phyloP scores from a whole-genome alignment of 1,139 yeast genomes.

The Candida sp. region DNA sequence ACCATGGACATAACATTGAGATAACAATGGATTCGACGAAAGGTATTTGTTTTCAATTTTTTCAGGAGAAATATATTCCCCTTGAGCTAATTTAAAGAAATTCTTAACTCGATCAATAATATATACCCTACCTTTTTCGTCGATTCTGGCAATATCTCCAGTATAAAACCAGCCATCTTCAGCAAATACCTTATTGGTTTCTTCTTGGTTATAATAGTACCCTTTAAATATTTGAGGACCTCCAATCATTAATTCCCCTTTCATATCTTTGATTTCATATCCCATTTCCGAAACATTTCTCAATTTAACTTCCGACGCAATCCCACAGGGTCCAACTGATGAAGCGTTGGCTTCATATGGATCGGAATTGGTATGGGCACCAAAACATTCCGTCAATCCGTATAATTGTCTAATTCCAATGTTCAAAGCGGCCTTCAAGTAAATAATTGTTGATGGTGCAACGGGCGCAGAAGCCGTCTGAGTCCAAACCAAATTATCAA shows the following conservation, averaged over 20 bases:
- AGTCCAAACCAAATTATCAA: constrained; percentile 20
- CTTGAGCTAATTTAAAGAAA: constrained; percentile 38
- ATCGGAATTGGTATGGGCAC: constrained; percentile 26
- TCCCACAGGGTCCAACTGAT: constrained; percentile 28
- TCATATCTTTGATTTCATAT: constrained; percentile 23
- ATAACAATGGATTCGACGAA: constrained; percentile 22
- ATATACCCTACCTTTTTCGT: constrained; percentile 20
- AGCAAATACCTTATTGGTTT: constrained; percentile 16
- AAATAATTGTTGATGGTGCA: constrained; percentile 26
- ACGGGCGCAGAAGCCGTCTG: constrained; percentile 38
- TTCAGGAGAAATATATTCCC: constrained; percentile 37
- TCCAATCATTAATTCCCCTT: constrained; percentile 32
- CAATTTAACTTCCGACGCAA: constrained; percentile 24
- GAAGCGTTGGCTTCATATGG: constrained; percentile 31
- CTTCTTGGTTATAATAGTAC: constrained; percentile 24
- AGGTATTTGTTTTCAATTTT: constrained; percentile 30
- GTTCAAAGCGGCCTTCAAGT: constrained; percentile 29
- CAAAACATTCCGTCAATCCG: constrained; percentile 37
- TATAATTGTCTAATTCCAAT: constrained; percentile 34
- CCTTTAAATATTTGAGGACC: constrained; percentile 30
- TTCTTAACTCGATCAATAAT: constrained; percentile 38
- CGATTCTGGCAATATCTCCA: constrained; percentile 35
- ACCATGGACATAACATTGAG: constrained; percentile 44
- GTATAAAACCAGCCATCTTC: constrained; percentile 34
- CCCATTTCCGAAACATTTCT: constrained; percentile 26